A percentile compares a stretch with the other conserved stretches of the same genome.
Conservation (phyloP, 23 red algal species). For the Cyanidiococcus yangmingshanensis region DNA sequence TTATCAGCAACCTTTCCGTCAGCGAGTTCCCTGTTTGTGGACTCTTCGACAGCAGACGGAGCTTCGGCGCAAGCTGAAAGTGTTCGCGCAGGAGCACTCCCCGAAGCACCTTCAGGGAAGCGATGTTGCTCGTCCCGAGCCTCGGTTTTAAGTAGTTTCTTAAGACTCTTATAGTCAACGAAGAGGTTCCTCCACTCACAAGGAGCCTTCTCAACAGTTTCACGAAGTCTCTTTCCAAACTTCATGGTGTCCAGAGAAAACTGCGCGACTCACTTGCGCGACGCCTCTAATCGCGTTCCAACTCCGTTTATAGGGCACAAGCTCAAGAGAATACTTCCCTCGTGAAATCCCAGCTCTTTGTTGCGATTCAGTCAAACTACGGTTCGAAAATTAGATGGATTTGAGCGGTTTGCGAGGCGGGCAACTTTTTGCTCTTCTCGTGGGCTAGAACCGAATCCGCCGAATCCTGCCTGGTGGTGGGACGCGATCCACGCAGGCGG, state of each 20-base stretch:
- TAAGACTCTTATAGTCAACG: slow-evolving; percentile 86
- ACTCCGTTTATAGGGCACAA: too few relatives aligned
- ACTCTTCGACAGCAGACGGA: background rate
- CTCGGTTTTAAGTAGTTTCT: slow-evolving; percentile 31
- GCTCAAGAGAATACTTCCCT: too few relatives aligned
- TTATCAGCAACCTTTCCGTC: background rate
- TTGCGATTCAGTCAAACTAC: too few relatives aligned
- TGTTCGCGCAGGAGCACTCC: background rate
- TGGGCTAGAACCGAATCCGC: too few relatives aligned
- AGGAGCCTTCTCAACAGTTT: slow-evolving; percentile 44
- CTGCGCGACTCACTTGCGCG: too few relatives aligned
- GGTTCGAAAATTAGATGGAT: too few relatives aligned
- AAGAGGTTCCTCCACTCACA: slow-evolving; percentile 56
- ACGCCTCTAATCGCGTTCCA: too few relatives aligned
- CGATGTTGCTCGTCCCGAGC: background rate
- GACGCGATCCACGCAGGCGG: too few relatives aligned
- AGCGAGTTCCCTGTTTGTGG: background rate
- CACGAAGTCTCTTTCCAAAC: slow-evolving; percentile 81
- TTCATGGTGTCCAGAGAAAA: slow-evolving; percentile 49
- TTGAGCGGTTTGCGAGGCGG: too few relatives aligned
- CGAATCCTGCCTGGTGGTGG: too few relatives aligned
- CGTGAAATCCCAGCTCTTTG: too few relatives aligned
- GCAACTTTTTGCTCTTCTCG: too few relatives aligned
- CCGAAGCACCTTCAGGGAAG: background rate
- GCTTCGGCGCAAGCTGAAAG: background rate